These are phyloP conservation scores for Candida wancherniae DNA, from an alignment of 805 yeast genomes.

Conservation along the genomic window DNA sequence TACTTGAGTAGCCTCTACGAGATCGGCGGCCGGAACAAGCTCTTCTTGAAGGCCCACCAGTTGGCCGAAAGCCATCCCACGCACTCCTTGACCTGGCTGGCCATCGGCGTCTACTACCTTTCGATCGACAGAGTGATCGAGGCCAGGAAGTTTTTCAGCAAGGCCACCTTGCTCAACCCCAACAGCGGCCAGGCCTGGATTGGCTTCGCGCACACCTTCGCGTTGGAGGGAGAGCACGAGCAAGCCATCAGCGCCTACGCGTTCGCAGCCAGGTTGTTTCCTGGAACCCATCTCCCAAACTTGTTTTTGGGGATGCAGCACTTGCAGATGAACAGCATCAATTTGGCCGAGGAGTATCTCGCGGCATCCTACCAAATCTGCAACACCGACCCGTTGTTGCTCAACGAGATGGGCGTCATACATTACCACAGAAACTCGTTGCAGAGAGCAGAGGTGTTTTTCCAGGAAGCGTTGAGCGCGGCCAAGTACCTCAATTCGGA, in stretches of 20 bases:
- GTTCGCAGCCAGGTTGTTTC: slow-evolving; percentile 87
- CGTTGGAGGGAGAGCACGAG: slow-evolving; percentile 97
- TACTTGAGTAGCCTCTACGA: slow-evolving; percentile 84
- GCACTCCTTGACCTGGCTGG: slow-evolving; percentile 81
- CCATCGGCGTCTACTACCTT: slow-evolving; percentile 87
- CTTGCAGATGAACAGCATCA: slow-evolving; percentile 75
- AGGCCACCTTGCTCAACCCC: slow-evolving; percentile 83
- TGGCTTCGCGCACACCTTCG: slow-evolving; percentile 97
- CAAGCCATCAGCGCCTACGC: slow-evolving; percentile 97
- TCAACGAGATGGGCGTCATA: slow-evolving; percentile 93
- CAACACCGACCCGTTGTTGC: slow-evolving; percentile 76
- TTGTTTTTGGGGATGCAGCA: slow-evolving; percentile 95
- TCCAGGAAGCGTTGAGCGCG: slow-evolving; percentile 66
- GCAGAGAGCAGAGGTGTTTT: slow-evolving; percentile 61
- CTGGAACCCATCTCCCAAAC: slow-evolving; percentile 86
- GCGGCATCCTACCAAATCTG: slow-evolving; percentile 71
- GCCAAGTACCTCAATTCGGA: slow-evolving; percentile 69
- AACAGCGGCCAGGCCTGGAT: slow-evolving; percentile 95
- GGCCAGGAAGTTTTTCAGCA: slow-evolving; percentile 82
- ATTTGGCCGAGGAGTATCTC: slow-evolving; percentile 82
- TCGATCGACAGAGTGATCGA: slow-evolving; percentile 68
- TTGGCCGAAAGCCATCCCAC: slow-evolving; percentile 81
- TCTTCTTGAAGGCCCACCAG: slow-evolving; percentile 77
- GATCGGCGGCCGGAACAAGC: slow-evolving; percentile 72
- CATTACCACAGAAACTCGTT: slow-evolving; percentile 71